A percentile compares a stretch with the other conserved stretches of the same genome.
phyloP scores from a whole-genome alignment of 1,284 basidiomycete genomes.

The Malassezia slooffiae region DNA sequence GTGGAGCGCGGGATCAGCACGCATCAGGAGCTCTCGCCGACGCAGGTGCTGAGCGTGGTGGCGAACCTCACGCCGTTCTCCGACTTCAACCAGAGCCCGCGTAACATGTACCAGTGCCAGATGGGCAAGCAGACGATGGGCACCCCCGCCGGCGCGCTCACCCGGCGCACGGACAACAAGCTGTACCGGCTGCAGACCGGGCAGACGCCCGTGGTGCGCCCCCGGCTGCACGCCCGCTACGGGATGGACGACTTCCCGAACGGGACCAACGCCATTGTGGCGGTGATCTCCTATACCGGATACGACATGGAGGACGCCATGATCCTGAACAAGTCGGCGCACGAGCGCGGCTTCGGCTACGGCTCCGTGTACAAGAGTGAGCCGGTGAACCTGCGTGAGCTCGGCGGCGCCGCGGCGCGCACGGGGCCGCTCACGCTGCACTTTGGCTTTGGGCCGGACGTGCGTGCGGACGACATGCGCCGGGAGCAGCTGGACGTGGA shows the following conservation, averaged over 20 bases:
- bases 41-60: constrained; percentile 76
- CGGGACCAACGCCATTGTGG: constrained; percentile 94
- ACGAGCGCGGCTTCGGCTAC: constrained; percentile 94
- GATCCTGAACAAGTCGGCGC: constrained; percentile 97
- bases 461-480: constrained; percentile 21
- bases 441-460: constrained; percentile 65
- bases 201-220: constrained; percentile 89
- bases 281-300: constrained; percentile 98
- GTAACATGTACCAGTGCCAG: constrained; percentile 61
- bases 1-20: constrained; percentile 65
- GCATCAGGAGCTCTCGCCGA: constrained; percentile 87
- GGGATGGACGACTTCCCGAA: constrained; percentile 98
- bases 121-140: constrained; percentile 99
- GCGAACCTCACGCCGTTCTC: constrained; percentile 60
- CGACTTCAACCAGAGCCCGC: constrained; percentile 77
- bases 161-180: constrained; percentile 94
- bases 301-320: constrained; percentile 99
- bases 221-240: constrained; percentile 82
- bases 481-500: constrained; percentile 64
- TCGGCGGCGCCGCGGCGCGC: constrained; percentile 45
- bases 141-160: constrained; percentile 80
- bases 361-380: constrained; percentile 95
- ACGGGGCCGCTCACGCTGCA: constrained; percentile 51
- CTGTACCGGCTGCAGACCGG: constrained; percentile 90
- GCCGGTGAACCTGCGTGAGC: constrained; percentile 76